These are phyloP conservation scores for Vigna angularis DNA, from an alignment of 306 rosid species.

Conservation along the genomic window DNA sequence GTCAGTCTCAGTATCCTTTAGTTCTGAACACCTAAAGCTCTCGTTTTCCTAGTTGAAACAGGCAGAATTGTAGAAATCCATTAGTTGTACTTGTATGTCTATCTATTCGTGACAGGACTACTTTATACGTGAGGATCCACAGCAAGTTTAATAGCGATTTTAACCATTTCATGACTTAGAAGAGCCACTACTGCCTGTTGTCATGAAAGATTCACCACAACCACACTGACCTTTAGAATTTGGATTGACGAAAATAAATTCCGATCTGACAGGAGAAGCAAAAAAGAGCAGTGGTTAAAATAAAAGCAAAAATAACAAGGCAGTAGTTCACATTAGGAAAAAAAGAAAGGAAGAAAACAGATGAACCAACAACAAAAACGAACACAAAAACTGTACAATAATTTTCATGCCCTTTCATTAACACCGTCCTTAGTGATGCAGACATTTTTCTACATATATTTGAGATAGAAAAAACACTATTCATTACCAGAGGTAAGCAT, in stretches of 20 bases:
- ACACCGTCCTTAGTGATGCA: constrained; percentile 9
- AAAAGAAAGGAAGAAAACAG: background rate
- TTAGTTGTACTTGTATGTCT: constrained; percentile 20
- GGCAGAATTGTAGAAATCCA: constrained; percentile 41
- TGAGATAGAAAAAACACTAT: background rate
- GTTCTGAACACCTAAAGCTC: constrained; percentile 34
- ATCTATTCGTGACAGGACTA: constrained; percentile 19
- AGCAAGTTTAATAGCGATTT: constrained; percentile 25
- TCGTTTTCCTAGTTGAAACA: constrained; percentile 28
- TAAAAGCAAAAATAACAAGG: constrained; percentile 13
- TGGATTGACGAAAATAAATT: constrained; percentile 90
- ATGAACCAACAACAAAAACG: constrained; percentile 8
- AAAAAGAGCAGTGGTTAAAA: background rate
- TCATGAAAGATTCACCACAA: constrained; percentile 94
- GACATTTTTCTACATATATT: background rate
- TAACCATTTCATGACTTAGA: constrained; percentile 53
- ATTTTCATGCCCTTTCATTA: background rate
- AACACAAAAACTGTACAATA: background rate
- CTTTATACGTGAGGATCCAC: constrained; percentile 34
- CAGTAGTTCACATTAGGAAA: constrained; percentile 11
- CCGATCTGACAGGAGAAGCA: constrained; percentile 64
- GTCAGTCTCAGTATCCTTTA: constrained; percentile 9
- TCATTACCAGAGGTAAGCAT: background rate
- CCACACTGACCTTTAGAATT: constrained; percentile 98
- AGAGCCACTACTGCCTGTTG: constrained; percentile 59